Evolutionary conservation across 139 green algal genomes (phyloP).

Genomic region (Spirogloea muscicola): DNA sequence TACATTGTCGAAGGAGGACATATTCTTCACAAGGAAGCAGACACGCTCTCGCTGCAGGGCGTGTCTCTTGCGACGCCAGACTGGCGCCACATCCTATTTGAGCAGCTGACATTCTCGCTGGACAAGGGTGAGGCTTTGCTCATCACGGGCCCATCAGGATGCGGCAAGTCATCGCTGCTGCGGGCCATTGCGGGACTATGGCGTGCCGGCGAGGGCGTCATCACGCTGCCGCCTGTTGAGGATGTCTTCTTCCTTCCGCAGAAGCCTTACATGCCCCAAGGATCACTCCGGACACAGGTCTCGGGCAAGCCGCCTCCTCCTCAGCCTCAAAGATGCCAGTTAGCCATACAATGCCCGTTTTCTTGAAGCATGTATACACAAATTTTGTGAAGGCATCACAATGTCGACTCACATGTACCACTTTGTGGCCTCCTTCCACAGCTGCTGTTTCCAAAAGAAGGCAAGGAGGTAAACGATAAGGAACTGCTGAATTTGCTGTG

Average conservation of each 20-base stretch:
- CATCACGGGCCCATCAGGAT: slow-evolving; percentile 63
- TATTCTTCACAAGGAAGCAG: too few relatives aligned
- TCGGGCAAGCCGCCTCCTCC: too few relatives aligned
- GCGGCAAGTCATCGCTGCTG: slow-evolving; percentile 65
- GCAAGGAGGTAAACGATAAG: too few relatives aligned
- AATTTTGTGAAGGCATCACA: too few relatives aligned
- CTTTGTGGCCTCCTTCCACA: too few relatives aligned
- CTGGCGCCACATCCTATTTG: slow-evolving; percentile 5
- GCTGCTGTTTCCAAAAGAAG: too few relatives aligned
- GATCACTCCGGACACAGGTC: slow-evolving; percentile 74
- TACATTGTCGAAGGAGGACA: too few relatives aligned
- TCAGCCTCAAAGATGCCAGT: too few relatives aligned
- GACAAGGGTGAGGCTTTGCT: slow-evolving; percentile 36
- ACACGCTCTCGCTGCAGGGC: slow-evolving; percentile 17
- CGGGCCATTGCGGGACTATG: slow-evolving; percentile 58
- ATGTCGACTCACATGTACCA: too few relatives aligned
- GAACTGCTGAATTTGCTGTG: slow-evolving; percentile 1
- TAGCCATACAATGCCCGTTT: too few relatives aligned
- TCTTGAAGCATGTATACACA: too few relatives aligned
- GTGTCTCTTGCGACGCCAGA: slow-evolving; percentile 48
- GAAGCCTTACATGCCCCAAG: slow-evolving; percentile 80
- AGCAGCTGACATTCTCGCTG: slow-evolving; percentile 51
- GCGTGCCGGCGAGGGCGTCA: slow-evolving; percentile 5
- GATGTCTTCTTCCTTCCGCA: slow-evolving; percentile 84
- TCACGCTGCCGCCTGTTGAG: background rate